These are phyloP conservation scores for Grosmannia penicillata DNA, from an alignment of 2,329 filamentous ascomycete species.

Conservation along the genomic window DNA sequence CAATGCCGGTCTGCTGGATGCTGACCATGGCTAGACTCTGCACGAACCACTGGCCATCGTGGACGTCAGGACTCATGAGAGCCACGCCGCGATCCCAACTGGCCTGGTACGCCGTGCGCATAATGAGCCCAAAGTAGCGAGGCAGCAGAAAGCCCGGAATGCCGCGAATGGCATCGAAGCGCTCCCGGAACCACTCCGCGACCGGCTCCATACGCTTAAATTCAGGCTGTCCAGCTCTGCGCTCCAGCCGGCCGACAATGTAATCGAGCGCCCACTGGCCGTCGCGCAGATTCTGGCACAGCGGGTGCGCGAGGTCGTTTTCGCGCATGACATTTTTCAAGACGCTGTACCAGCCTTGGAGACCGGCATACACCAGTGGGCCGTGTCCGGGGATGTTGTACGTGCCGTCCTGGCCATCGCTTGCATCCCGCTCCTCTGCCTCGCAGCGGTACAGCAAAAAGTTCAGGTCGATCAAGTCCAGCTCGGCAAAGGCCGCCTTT, in stretches of 20 bases:
- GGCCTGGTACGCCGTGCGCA: slow-evolving; percentile 77
- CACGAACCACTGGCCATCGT: slow-evolving; percentile 73
- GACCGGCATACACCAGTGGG: slow-evolving; percentile 77
- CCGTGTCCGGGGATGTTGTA: slow-evolving; percentile 79
- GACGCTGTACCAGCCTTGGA: slow-evolving; percentile 98
- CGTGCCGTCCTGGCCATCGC: slow-evolving; percentile 66
- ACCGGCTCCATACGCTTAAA: slow-evolving; percentile 50
- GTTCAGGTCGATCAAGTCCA: slow-evolving; percentile 74
- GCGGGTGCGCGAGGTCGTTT: slow-evolving; percentile 83
- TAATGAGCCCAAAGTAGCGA: slow-evolving; percentile 79
- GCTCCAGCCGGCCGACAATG: slow-evolving; percentile 62
- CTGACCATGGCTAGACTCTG: slow-evolving; percentile 84
- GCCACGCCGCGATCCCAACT: slow-evolving; percentile 65
- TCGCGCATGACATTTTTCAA: slow-evolving; percentile 70
- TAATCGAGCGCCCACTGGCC: slow-evolving; percentile 91
- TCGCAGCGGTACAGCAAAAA: slow-evolving; percentile 85
- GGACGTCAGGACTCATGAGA: slow-evolving; percentile 64
- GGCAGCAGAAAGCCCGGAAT: slow-evolving; percentile 84
- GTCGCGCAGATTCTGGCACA: slow-evolving; percentile 83
- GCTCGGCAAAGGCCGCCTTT: slow-evolving; percentile 58
- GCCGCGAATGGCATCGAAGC: slow-evolving; percentile 72
- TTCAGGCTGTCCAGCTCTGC: slow-evolving; percentile 47
- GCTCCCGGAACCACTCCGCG: slow-evolving; percentile 64
- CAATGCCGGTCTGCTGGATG: slow-evolving; percentile 75
- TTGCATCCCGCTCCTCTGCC: slow-evolving; percentile 69